These are phyloP conservation scores for Aspergillus quadrilineatus DNA, from an alignment of 2,329 filamentous ascomycete species.

Conservation along the genomic window DNA sequence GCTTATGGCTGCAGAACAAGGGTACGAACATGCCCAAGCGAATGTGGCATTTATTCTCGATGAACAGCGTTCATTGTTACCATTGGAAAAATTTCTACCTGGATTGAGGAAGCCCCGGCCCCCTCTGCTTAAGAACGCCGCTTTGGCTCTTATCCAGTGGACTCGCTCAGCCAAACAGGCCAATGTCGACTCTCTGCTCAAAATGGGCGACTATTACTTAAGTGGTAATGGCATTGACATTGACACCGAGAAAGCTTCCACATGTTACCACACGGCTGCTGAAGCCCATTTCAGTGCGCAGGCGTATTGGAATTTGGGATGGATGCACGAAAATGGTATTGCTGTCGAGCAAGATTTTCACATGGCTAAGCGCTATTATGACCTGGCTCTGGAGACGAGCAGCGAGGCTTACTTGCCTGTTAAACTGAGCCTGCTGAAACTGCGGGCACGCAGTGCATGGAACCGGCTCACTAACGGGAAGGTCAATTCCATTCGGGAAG, in stretches of 20 bases:
- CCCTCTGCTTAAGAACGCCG: slow-evolving; percentile 56
- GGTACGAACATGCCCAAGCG: slow-evolving; percentile 83
- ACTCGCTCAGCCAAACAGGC: slow-evolving; percentile 89
- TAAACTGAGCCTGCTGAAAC: slow-evolving; percentile 79
- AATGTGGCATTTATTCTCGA: slow-evolving; percentile 89
- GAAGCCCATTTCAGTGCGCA: slow-evolving; percentile 91
- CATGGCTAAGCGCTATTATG: slow-evolving; percentile 93
- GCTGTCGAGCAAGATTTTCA: slow-evolving; percentile 94
- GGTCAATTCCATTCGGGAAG: slow-evolving; percentile 87
- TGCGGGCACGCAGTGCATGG: slow-evolving; percentile 86
- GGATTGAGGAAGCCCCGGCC: slow-evolving; percentile 41
- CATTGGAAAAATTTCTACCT: slow-evolving; percentile 56
- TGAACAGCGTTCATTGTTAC: slow-evolving; percentile 62
- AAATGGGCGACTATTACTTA: slow-evolving; percentile 98
- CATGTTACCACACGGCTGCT: slow-evolving; percentile 88
- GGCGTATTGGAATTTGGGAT: slow-evolving; percentile 93
- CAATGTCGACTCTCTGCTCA: slow-evolving; percentile 91
- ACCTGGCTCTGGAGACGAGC: slow-evolving; percentile 86
- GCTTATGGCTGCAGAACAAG: slow-evolving; percentile 87
- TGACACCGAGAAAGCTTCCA: slow-evolving; percentile 81
- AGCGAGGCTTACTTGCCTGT: slow-evolving; percentile 92
- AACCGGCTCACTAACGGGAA: slow-evolving; percentile 88
- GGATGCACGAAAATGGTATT: slow-evolving; percentile 98
- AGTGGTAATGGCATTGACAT: slow-evolving; percentile 70
- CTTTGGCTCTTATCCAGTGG: slow-evolving; percentile 85